Percentiles rank a stretch among this genome's conserved stretches.
phyloP scores from a whole-genome alignment of 208 protist species.

The Strigomonas galati region DNA sequence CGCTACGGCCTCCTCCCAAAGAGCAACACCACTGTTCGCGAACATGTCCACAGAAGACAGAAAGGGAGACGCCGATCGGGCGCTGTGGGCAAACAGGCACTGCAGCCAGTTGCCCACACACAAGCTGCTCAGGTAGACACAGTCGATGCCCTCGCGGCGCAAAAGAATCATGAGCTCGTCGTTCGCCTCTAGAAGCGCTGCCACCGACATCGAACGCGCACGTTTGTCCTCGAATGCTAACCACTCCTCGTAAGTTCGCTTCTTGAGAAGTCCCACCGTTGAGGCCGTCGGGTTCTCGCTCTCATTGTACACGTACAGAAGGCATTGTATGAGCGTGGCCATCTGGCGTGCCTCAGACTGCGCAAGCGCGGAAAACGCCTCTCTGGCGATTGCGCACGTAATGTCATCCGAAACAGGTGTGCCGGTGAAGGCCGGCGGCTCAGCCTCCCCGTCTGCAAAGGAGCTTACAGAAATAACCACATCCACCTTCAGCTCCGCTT shows the following conservation, averaged over 20 bases:
- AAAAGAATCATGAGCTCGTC: constrained; percentile 12
- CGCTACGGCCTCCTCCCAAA: constrained; percentile 27
- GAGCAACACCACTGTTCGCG: constrained; percentile 15
- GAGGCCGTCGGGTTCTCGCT: too few relatives aligned
- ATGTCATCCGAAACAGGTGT: neutral
- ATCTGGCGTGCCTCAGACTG: too few relatives aligned
- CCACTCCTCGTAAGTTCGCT: constrained; percentile 27
- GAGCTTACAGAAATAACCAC: constrained; percentile 26
- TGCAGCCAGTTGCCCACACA: constrained; percentile 46
- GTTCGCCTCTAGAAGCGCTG: constrained; percentile 6
- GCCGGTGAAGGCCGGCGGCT: constrained; percentile 16
- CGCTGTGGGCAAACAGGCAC: constrained; percentile 11
- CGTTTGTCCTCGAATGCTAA: constrained; percentile 2
- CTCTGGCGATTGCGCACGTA: constrained; percentile 7
- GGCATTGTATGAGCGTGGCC: too few relatives aligned
- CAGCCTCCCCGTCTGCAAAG: constrained; percentile 36
- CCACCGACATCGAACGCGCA: constrained; percentile 21
- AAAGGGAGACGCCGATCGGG: neutral
- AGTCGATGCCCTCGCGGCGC: constrained; percentile 31
- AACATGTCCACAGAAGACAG: constrained; percentile 22
- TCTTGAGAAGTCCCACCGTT: neutral
- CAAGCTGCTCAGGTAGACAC: constrained; percentile 38
- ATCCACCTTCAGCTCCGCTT: constrained; percentile 37
- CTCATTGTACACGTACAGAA: too few relatives aligned
- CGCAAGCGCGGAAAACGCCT: neutral